Conservation (phyloP, 305 asterid genomes). For the Fraxinus sp. region DNA sequence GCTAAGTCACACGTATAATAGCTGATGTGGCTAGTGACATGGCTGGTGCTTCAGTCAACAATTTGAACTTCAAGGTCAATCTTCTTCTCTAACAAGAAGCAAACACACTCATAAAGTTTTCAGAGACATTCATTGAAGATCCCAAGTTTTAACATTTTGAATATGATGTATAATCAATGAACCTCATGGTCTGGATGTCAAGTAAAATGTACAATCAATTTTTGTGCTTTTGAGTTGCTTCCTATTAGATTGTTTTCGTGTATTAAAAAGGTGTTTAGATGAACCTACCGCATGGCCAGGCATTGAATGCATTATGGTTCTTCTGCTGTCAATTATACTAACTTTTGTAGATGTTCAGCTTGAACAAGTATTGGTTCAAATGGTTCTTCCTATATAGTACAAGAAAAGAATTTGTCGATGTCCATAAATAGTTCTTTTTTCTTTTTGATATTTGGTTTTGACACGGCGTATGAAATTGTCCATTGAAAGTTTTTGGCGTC, state of each 20-base stretch:
- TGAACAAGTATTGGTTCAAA: constrained; percentile 2
- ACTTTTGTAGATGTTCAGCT: not conserved
- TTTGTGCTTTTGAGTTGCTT: constrained; percentile 3
- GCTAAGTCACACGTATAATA: not conserved
- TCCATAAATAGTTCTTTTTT: not conserved
- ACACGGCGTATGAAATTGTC: constrained; percentile 1
- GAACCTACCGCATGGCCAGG: constrained; percentile 1
- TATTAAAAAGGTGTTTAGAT: not conserved
- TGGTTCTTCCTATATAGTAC: not conserved
- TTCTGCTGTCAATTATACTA: not conserved
- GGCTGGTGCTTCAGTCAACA: not conserved
- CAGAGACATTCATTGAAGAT: not conserved
- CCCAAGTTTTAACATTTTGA: not conserved
- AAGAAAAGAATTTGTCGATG: not conserved
- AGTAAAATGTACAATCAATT: constrained; percentile 2
- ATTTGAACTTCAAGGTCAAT: not conserved
- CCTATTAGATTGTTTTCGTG: constrained; percentile 3
- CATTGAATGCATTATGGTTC: constrained; percentile 2
- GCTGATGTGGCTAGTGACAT: not conserved
- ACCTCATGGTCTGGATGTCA: constrained; percentile 13
- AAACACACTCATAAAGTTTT: not conserved
- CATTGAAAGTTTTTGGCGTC: not conserved
- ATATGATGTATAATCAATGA: not conserved
- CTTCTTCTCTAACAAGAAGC: not conserved
- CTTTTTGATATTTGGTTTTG: not conserved